phyloP scores from a whole-genome alignment of 805 yeast species.

The Yarrowia yakushimensis region DNA sequence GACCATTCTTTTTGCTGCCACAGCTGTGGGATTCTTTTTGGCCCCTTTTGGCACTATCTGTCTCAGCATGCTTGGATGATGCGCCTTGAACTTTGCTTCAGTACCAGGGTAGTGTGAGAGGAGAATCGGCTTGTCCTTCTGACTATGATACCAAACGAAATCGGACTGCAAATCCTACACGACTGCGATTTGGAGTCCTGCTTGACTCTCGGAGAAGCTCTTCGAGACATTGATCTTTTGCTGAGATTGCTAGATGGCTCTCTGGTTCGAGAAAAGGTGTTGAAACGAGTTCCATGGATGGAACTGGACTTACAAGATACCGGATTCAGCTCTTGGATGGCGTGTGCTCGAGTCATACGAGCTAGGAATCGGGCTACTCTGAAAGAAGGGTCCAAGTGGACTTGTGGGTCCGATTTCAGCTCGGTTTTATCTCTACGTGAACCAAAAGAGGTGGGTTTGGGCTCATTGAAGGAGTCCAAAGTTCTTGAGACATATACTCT shows the following conservation, averaged over 20 bases:
- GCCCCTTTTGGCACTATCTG: no score
- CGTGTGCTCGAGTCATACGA: background rate
- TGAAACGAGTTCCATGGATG: background rate
- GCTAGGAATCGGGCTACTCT: background rate
- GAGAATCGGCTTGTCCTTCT: no score
- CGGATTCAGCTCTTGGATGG: background rate
- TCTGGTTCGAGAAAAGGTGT: background rate
- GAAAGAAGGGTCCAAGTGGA: no score
- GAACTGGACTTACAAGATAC: background rate
- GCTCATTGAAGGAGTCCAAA: background rate
- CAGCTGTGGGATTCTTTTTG: background rate
- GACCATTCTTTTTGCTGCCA: conserved; percentile 29
- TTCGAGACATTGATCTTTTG: background rate
- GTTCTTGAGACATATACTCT: background rate
- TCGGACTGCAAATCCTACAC: background rate
- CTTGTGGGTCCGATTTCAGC: background rate
- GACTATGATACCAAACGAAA: background rate
- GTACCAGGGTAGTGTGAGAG: no score
- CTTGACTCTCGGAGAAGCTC: background rate
- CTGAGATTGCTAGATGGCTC: background rate
- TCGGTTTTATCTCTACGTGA: background rate
- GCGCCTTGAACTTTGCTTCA: background rate
- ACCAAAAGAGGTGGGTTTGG: background rate
- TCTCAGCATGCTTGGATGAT: background rate
- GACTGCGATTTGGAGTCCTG: background rate